A percentile compares a stretch with the other conserved stretches of the same genome.
Conservation (phyloP, 2,329 filamentous ascomycete genomes). For the Diaporthe helianthi region DNA sequence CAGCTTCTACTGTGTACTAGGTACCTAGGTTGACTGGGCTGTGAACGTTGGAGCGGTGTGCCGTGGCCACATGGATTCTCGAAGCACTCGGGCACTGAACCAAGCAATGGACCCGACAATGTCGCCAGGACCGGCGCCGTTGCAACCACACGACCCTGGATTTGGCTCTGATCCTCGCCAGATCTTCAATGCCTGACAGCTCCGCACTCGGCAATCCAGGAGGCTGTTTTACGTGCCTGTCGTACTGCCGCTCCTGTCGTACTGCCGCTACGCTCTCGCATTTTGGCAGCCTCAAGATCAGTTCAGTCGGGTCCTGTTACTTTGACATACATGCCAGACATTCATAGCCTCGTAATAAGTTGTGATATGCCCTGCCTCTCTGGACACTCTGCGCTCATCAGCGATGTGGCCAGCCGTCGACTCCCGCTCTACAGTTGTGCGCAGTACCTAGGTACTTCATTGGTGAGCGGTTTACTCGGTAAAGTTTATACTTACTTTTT, state of each 20-base stretch:
- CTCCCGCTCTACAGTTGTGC: neutral
- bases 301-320: neutral
- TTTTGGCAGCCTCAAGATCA: neutral
- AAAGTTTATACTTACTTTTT: too few species aligned
- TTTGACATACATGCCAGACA: too few species aligned
- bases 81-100: neutral
- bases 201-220: slow-evolving; percentile 14
- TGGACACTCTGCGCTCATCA: neutral
- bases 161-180: neutral
- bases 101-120: neutral
- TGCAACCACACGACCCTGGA: slow-evolving; percentile 12
- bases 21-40: too few species aligned
- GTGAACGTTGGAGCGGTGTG: neutral
- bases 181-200: slow-evolving; percentile 17
- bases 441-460: too few species aligned
- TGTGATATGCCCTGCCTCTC: neutral
- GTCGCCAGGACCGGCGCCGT: slow-evolving; percentile 1
- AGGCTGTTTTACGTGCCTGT: neutral
- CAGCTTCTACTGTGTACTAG: neutral
- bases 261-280: neutral
- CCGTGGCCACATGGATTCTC: neutral
- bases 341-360: neutral
- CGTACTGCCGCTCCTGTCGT: too few species aligned
- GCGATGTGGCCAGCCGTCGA: neutral
- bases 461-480: neutral